These are phyloP conservation scores for Petunia secreta DNA, from an alignment of 257 asterid species.

Conservation along the genomic window DNA sequence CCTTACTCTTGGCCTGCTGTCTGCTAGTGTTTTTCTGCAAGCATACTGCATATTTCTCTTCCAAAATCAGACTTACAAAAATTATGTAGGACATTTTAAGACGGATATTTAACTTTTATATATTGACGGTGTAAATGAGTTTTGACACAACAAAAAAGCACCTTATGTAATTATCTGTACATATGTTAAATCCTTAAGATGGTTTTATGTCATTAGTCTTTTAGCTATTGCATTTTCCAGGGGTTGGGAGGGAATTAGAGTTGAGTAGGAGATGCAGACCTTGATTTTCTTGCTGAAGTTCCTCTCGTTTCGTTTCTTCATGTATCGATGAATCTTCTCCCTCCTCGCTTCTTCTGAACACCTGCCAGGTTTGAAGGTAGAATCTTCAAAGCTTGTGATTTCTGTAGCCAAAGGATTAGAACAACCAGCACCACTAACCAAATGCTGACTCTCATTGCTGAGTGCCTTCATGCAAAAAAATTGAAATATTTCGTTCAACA, in stretches of 20 bases:
- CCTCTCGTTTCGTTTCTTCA: slow-evolving; percentile 88
- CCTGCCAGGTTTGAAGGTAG: slow-evolving; percentile 67
- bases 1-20: slow-evolving; percentile 88
- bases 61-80: background rate
- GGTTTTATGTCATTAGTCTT: no score
- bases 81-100: no score
- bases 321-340: slow-evolving; percentile 77
- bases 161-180: no score
- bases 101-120: no score
- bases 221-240: background rate
- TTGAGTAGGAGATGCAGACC: slow-evolving; percentile 40
- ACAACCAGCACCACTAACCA: slow-evolving; percentile 54
- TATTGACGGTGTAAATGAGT: no score
- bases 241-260: background rate
- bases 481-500: background rate
- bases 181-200: no score
- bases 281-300: slow-evolving; percentile 94
- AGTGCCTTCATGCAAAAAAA: slow-evolving; percentile 46
- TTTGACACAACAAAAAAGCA: no score
- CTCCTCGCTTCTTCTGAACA: slow-evolving; percentile 85
- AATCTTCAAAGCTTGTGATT: slow-evolving; percentile 79
- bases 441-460: slow-evolving; percentile 64
- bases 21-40: slow-evolving; percentile 91
- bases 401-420: slow-evolving; percentile 67
- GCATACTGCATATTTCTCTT: slow-evolving; percentile 62